A percentile compares a stretch with the other conserved stretches of the same genome.
These are phyloP conservation scores for Pleurotus sapidus DNA, from an alignment of 768 basidiomycete genomes.

Conservation along the genomic window DNA sequence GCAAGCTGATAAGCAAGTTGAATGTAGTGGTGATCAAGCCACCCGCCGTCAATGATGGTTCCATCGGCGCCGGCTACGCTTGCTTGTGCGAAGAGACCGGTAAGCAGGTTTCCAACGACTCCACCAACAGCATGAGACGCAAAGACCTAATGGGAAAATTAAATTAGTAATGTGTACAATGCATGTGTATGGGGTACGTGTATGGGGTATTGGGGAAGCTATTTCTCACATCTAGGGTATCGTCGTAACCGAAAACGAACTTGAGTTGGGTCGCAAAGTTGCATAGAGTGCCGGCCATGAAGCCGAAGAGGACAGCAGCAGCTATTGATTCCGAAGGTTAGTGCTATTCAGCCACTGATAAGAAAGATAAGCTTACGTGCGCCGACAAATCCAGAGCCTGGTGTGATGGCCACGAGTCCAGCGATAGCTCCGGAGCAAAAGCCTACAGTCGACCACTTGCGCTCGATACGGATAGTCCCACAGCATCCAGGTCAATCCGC, in stretches of 20 bases:
- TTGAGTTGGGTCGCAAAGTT: constrained; percentile 96
- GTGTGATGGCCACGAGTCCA: constrained; percentile 90
- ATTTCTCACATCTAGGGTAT: constrained; percentile 69
- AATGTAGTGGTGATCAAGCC: constrained; percentile 78
- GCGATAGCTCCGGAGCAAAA: constrained; percentile 95
- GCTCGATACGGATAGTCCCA: constrained; percentile 93
- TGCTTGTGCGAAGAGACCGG: constrained; percentile 84
- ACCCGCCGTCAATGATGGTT: constrained; percentile 70
- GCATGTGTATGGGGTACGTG: too few relatives aligned
- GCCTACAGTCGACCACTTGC: constrained; percentile 91
- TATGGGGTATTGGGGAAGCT: neutral
- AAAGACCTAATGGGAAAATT: constrained; percentile 62
- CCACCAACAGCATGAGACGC: constrained; percentile 82
- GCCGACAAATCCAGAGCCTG: constrained; percentile 79
- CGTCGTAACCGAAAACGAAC: constrained; percentile 73
- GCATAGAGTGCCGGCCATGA: constrained; percentile 79
- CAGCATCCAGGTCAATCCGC: constrained; percentile 89
- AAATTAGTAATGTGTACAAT: neutral
- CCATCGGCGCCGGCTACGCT: constrained; percentile 83
- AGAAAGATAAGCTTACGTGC: constrained; percentile 45
- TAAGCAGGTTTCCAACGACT: constrained; percentile 78
- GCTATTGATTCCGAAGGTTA: constrained; percentile 30
- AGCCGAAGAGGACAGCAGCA: constrained; percentile 85
- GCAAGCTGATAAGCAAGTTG: constrained; percentile 89
- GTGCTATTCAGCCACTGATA: neutral